These are phyloP conservation scores for Cyclotella kingstonii DNA, from an alignment of 108 stramenopile genomes.

Conservation along the genomic window DNA sequence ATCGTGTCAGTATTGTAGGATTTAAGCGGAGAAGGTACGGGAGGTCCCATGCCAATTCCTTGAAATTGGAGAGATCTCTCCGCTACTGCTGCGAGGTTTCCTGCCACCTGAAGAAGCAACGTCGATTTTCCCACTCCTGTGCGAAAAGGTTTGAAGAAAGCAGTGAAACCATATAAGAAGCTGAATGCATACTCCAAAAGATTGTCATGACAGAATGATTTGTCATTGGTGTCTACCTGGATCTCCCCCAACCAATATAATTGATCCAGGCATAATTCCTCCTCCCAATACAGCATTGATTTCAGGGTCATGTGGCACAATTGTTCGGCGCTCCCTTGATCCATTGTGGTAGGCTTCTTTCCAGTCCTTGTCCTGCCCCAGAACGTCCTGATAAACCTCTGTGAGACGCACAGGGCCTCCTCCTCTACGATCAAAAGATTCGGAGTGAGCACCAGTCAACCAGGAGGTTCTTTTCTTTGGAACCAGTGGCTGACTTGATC, in stretches of 20 bases:
- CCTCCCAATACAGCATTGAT: slow-evolving; percentile 91
- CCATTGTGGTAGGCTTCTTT: slow-evolving; percentile 15
- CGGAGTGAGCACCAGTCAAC: slow-evolving; percentile 68
- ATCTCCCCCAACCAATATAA: slow-evolving; percentile 87
- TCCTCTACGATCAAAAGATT: slow-evolving; percentile 1
- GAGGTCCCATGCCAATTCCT: slow-evolving; percentile 74
- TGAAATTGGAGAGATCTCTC: slow-evolving; percentile 39
- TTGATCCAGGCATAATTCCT: slow-evolving; percentile 86
- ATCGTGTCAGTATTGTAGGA: not conserved
- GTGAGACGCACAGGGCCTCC: slow-evolving; percentile 62
- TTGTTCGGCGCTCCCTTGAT: slow-evolving; percentile 38
- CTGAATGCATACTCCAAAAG: not conserved
- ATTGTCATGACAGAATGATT: not conserved
- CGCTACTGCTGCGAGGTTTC: slow-evolving; percentile 51
- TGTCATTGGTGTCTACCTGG: slow-evolving; percentile 70
- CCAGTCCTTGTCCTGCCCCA: slow-evolving; percentile 13
- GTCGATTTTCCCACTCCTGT: slow-evolving; percentile 59
- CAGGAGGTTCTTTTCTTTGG: slow-evolving; percentile 39
- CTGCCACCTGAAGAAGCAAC: slow-evolving; percentile 70
- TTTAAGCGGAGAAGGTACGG: slow-evolving; percentile 25
- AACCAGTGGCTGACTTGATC: not conserved
- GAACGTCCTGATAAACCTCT: slow-evolving; percentile 58
- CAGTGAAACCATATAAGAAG: not conserved
- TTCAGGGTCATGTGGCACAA: slow-evolving; percentile 76
- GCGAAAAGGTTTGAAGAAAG: not conserved